These are phyloP conservation scores for Phyllosticta citriasiana DNA, from an alignment of 2,329 filamentous ascomycete species.

Conservation along the genomic window DNA sequence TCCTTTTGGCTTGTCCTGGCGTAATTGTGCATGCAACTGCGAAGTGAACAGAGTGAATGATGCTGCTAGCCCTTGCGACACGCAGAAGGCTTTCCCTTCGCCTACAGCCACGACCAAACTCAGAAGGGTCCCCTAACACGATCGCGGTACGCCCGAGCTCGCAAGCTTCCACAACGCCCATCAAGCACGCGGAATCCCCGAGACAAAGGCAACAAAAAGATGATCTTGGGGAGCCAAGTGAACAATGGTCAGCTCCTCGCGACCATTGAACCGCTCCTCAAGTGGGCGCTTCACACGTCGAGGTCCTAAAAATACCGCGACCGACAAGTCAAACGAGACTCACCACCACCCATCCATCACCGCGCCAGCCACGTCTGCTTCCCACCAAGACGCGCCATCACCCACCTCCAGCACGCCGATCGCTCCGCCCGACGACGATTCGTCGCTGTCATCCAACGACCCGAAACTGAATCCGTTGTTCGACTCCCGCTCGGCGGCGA, in stretches of 20 bases:
- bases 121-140: slow-evolving; percentile 12
- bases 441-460: slow-evolving; percentile 1
- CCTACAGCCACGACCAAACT: slow-evolving; percentile 12
- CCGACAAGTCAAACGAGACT: slow-evolving; percentile 17
- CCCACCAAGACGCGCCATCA: slow-evolving; percentile 5
- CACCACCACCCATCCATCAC: slow-evolving; percentile 17
- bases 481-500: slow-evolving; percentile 7
- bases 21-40: slow-evolving; percentile 8
- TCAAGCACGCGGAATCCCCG: slow-evolving; percentile 8
- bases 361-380: slow-evolving; percentile 15
- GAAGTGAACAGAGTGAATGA: slow-evolving; percentile 5
- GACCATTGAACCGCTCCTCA: slow-evolving; percentile 19
- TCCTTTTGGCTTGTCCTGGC: neutral
- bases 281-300: slow-evolving; percentile 24
- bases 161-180: slow-evolving; percentile 11
- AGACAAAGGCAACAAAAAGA: slow-evolving; percentile 10
- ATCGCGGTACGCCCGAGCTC: slow-evolving; percentile 12
- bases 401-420: slow-evolving; percentile 4
- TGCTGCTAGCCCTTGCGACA: slow-evolving; percentile 7
- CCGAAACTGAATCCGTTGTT: slow-evolving; percentile 7
- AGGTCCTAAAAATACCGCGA: slow-evolving; percentile 15
- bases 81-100: slow-evolving; percentile 8
- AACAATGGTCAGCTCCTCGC: slow-evolving; percentile 21
- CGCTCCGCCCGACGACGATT: slow-evolving; percentile 3
- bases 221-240: slow-evolving; percentile 12